Conservation (phyloP, 108 stramenopile species). For the Chaetoceros tenuissimus region DNA sequence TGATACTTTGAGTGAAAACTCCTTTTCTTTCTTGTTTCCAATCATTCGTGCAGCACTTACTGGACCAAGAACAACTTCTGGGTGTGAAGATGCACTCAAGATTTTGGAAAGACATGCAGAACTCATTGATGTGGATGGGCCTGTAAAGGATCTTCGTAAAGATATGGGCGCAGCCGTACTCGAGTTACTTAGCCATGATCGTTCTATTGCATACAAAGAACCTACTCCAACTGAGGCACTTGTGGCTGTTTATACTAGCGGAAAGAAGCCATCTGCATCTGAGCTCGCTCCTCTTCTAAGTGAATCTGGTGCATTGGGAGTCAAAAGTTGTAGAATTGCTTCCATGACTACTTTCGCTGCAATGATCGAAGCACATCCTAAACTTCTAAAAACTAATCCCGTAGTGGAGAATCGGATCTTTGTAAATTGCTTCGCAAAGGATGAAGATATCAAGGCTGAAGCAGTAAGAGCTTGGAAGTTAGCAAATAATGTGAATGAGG, state of each 20-base stretch:
- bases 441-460: slow-evolving; percentile 45
- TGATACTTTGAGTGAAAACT: slow-evolving; percentile 65
- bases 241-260: slow-evolving; percentile 52
- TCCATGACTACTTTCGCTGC: slow-evolving; percentile 62
- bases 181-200: slow-evolving; percentile 69
- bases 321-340: slow-evolving; percentile 54
- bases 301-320: slow-evolving; percentile 69
- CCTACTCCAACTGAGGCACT: slow-evolving; percentile 73
- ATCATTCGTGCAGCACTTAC: slow-evolving; percentile 61
- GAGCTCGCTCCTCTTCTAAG: slow-evolving; percentile 63
- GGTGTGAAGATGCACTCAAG: slow-evolving; percentile 69
- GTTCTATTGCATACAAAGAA: slow-evolving; percentile 67
- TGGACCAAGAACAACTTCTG: slow-evolving; percentile 71
- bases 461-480: slow-evolving; percentile 64
- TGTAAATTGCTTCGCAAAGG: slow-evolving; percentile 68
- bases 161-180: slow-evolving; percentile 69
- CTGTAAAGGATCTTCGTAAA: slow-evolving; percentile 44
- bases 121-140: slow-evolving; percentile 32
- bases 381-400: slow-evolving; percentile 66
- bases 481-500: slow-evolving; percentile 24
- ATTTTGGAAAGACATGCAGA: slow-evolving; percentile 66
- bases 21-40: slow-evolving; percentile 79
- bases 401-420: slow-evolving; percentile 79
- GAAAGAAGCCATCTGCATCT: slow-evolving; percentile 14
- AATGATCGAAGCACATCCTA: slow-evolving; percentile 44